Evolutionary conservation across 2,329 filamentous ascomycete genomes (phyloP).

Genomic region (Coniosporium tulheliwenetii): DNA sequence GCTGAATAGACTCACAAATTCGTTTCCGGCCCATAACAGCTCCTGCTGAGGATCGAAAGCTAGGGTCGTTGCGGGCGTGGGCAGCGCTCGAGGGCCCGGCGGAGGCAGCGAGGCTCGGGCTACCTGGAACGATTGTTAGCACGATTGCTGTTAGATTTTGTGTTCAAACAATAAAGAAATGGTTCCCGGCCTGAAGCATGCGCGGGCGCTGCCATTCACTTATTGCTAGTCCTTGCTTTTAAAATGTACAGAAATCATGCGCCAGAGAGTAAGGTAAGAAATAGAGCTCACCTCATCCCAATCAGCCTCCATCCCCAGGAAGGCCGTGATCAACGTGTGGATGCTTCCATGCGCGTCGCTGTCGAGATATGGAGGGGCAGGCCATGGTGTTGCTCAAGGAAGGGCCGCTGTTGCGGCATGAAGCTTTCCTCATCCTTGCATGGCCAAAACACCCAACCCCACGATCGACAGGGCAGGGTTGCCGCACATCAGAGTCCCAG

Average conservation of each 20-base stretch:
- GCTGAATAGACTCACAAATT: slow-evolving; percentile 47
- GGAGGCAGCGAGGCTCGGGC: slow-evolving; percentile 69
- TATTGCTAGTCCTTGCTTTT: neutral
- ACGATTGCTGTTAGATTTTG: neutral
- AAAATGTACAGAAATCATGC: neutral
- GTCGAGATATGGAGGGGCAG: too few species aligned
- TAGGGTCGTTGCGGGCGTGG: slow-evolving; percentile 61
- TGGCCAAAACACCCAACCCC: too few species aligned
- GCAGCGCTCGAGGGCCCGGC: slow-evolving; percentile 52
- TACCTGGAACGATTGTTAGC: slow-evolving; percentile 37
- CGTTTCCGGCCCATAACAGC: slow-evolving; percentile 83
- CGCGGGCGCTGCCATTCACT: slow-evolving; percentile 13
- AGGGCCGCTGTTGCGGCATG: too few species aligned
- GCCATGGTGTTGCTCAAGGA: too few species aligned
- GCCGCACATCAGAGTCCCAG: too few species aligned
- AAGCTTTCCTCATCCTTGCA: too few species aligned
- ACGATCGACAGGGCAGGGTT: too few species aligned
- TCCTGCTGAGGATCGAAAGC: slow-evolving; percentile 84
- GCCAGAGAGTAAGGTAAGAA: neutral
- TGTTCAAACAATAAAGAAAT: neutral
- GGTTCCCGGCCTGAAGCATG: slow-evolving; percentile 1
- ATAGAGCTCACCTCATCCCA: slow-evolving; percentile 29
- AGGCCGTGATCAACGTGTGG: neutral
- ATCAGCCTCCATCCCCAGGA: slow-evolving; percentile 30
- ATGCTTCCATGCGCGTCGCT: neutral